Base-by-base conservation (phyloP, 2,329 filamentous ascomycete species). In the Aspergillus flavus region DNA sequence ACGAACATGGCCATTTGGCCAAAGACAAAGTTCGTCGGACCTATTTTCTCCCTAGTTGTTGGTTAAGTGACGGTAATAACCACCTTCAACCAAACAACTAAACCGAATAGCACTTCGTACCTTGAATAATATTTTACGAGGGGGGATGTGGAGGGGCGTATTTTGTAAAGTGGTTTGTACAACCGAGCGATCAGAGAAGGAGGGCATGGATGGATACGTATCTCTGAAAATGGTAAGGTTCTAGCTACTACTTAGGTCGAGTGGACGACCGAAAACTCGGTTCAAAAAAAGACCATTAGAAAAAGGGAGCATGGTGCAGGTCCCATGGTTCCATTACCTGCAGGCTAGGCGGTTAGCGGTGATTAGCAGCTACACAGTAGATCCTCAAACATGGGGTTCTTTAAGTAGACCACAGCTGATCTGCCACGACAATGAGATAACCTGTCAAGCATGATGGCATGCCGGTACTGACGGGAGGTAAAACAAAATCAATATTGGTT, bases 351-450 rank as follows among this genome's bases (percentile, higher is more conserved):
- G 23, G 50, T 34, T 66, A 64, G 59, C 58, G 62, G 48, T 66
- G 61, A 67, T 65, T 67, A 66, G 61, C 57, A 63, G 63, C 58
- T 59, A 65, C 64, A 66, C 57, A 60, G 65, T 65, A 59, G 63
- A 67, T 67, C 65, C 57, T 62, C 48, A 58, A 46, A 36, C 54
- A 63, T 52, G 55, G 43, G 57, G 14, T 58, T 39, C 58, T 52
- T 59, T 64, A 64, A 59, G 54, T 43, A 28, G 61, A 65, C 64
- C 28, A 65, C 63, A 21, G 23, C 52, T 55, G 19, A 39, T 55
- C 52, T 12, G 21, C 14, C n/a, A 30, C 6, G 34, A 55, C n/a
- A 39, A 39, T 52, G 48, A 11, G n/a, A 34, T n/a, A n/a, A 3
- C 19, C 19, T 21, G 6, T 48, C 7, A 32, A 23, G 30, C 28